A percentile compares a stretch with the other conserved stretches of the same genome.
These are phyloP conservation scores for Cucumis melo DNA, from an alignment of 306 rosid species.

Conservation along the genomic window DNA sequence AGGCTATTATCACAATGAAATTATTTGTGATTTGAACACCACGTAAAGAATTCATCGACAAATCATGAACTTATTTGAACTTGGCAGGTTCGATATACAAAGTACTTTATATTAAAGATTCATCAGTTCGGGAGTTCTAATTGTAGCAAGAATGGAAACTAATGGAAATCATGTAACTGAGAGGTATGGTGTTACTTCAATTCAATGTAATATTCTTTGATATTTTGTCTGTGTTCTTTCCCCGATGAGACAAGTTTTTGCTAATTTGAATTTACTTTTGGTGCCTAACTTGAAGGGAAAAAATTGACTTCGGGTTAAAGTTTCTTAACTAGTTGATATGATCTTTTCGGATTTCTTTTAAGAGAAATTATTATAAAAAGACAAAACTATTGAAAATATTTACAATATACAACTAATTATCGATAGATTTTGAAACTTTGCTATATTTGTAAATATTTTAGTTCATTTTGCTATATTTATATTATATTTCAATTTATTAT, in stretches of 20 bases:
- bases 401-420: too few relatives aligned
- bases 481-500: too few relatives aligned
- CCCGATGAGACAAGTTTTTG: background rate
- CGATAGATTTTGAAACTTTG: too few relatives aligned
- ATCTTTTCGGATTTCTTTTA: too few relatives aligned
- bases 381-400: too few relatives aligned
- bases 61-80: background rate
- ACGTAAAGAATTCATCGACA: background rate
- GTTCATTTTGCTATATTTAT: too few relatives aligned
- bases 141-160: conserved; percentile 8
- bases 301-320: too few relatives aligned
- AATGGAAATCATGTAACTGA: conserved; percentile 6
- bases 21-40: background rate
- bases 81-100: background rate
- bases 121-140: background rate
- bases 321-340: too few relatives aligned
- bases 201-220: background rate
- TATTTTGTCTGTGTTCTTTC: background rate
- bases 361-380: too few relatives aligned
- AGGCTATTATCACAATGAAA: background rate
- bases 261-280: background rate
- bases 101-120: background rate
- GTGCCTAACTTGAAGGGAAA: too few relatives aligned
- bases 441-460: too few relatives aligned
- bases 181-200: conserved; percentile 7